These are phyloP conservation scores for Paraphoma sp. DNA, from an alignment of 2,329 filamentous ascomycete species.

Conservation along the genomic window DNA sequence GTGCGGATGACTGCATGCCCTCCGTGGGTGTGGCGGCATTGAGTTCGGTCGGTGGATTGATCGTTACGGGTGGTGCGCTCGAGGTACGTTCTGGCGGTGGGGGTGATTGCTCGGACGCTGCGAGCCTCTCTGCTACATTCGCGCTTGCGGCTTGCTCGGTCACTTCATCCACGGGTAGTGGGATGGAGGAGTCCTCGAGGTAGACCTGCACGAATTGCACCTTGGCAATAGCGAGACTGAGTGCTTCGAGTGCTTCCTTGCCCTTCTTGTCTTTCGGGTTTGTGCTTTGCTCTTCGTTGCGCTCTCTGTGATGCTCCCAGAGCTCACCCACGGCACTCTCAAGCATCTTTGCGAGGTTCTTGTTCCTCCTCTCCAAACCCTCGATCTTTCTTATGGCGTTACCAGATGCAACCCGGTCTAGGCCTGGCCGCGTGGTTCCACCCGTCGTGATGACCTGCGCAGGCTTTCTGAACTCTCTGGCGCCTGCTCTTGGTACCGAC, in stretches of 20 bases:
- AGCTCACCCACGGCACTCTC: conserved; percentile 70
- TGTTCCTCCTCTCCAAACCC: conserved; percentile 68
- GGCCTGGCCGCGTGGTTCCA: conserved; percentile 19
- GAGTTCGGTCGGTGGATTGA: conserved; percentile 8
- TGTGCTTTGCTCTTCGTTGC: conserved; percentile 49
- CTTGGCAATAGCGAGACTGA: conserved; percentile 58
- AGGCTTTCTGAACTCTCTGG: conserved; percentile 44
- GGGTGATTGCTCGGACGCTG: conserved; percentile 24
- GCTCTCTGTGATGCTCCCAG: conserved; percentile 63
- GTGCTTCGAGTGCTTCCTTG: conserved; percentile 47
- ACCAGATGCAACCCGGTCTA: conserved; percentile 28
- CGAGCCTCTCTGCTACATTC: conserved; percentile 26
- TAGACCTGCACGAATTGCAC: conserved; percentile 61
- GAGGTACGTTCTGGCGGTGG: conserved; percentile 24
- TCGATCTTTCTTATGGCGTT: conserved; percentile 39
- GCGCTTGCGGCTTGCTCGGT: conserved; percentile 33
- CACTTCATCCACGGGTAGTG: conserved; percentile 49
- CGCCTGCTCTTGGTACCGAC: conserved; percentile 40
- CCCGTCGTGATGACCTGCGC: conserved; percentile 26
- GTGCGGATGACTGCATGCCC: conserved; percentile 9
- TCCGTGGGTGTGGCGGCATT: conserved; percentile 4
- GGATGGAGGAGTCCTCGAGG: conserved; percentile 54
- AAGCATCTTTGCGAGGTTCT: conserved; percentile 71
- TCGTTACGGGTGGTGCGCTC: conserved; percentile 28
- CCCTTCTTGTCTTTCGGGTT: conserved; percentile 34